Percentiles rank a stretch among this genome's conserved stretches.
Conservation (phyloP, 2,329 filamentous ascomycete species). For the Fusarium decemcellulare region DNA sequence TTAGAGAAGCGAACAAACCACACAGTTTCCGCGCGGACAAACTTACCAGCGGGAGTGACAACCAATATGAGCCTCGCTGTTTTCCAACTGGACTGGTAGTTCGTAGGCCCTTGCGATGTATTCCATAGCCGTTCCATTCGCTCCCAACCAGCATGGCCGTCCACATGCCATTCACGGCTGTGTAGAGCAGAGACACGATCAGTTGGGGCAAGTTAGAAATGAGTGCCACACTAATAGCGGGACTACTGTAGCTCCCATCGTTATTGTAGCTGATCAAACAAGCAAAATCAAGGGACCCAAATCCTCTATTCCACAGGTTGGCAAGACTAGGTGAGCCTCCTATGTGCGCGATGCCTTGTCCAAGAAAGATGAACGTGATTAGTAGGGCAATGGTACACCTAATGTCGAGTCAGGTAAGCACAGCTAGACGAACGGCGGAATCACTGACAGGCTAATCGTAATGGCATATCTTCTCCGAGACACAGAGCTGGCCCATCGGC, state of each 20-base stretch:
- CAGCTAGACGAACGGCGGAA: neutral
- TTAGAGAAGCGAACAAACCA: neutral
- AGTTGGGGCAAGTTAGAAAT: constrained; percentile 4
- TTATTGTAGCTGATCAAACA: neutral
- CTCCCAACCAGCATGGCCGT: neutral
- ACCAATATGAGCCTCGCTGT: neutral
- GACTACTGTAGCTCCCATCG: neutral
- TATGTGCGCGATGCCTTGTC: neutral
- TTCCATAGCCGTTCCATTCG: constrained; percentile 13
- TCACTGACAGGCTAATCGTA: neutral
- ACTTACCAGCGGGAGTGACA: neutral
- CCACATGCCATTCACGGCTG: constrained; percentile 7
- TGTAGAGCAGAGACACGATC: neutral
- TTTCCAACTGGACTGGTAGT: neutral
- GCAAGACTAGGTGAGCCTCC: neutral
- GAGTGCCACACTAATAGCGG: neutral
- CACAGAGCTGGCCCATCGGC: neutral
- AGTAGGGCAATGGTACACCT: neutral
- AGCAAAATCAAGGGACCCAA: neutral
- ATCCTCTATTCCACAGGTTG: neutral
- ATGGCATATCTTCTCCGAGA: neutral
- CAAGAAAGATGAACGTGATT: neutral
- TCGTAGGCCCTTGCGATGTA: neutral
- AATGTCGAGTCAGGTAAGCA: neutral
- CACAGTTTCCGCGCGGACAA: no score